Percentiles rank a stretch among this genome's conserved stretches.
phyloP scores from a whole-genome alignment of 2,329 filamentous ascomycete genomes.

The Penicillium hordei region DNA sequence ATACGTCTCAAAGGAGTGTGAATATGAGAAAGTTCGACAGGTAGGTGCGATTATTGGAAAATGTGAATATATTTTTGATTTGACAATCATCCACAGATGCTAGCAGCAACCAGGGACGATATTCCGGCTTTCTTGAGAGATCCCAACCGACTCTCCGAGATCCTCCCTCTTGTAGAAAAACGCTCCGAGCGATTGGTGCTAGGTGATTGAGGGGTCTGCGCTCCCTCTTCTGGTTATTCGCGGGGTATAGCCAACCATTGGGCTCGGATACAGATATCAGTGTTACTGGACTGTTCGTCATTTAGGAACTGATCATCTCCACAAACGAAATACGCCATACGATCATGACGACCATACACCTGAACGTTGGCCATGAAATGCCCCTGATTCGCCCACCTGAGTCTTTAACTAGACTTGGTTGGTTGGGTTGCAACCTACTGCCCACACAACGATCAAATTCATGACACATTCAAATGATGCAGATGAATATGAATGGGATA shows the following conservation, averaged over 20 bases:
- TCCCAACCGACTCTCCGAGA: slow-evolving; percentile 69
- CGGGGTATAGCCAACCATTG: not conserved
- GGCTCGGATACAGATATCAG: not conserved
- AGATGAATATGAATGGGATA: not conserved
- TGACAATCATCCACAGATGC: slow-evolving; percentile 35
- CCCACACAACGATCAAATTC: not conserved
- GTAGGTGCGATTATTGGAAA: slow-evolving; percentile 48
- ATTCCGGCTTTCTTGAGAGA: slow-evolving; percentile 75
- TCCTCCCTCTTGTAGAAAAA: slow-evolving; percentile 70
- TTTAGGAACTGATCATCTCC: not conserved
- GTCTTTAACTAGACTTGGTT: not conserved
- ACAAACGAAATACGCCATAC: not conserved
- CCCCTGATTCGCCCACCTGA: not conserved
- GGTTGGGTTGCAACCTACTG: not conserved
- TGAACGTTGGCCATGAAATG: not conserved
- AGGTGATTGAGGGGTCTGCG: slow-evolving; percentile 9
- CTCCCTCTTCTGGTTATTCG: not conserved
- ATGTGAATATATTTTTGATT: not conserved
- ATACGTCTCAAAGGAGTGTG: slow-evolving; percentile 83
- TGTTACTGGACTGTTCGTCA: not conserved
- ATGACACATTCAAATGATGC: not conserved
- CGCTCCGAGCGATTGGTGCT: slow-evolving; percentile 58
- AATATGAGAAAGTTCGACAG: slow-evolving; percentile 72
- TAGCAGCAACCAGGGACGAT: slow-evolving; percentile 65
- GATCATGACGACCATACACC: not conserved